A percentile compares a stretch with the other conserved stretches of the same genome.
These are phyloP conservation scores for Pichia ethanolica DNA, from an alignment of 805 yeast genomes.

Conservation along the genomic window DNA sequence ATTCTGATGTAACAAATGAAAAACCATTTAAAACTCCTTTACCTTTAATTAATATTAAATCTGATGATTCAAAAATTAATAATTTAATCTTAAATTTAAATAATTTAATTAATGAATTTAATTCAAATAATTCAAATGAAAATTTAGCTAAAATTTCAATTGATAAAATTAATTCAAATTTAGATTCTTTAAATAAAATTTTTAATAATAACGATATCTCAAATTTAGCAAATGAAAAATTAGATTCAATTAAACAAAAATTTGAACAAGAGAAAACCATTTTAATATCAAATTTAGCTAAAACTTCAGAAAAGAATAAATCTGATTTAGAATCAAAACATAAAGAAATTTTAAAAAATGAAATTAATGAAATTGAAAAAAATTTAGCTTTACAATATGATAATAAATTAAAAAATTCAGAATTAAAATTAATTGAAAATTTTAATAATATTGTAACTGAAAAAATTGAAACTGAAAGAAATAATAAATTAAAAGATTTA, in stretches of 20 bases:
- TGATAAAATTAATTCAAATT: constrained; percentile 16
- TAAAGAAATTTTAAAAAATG: constrained; percentile 48
- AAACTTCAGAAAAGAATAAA: constrained; percentile 53
- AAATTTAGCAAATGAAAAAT: constrained; percentile 2
- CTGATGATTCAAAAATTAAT: constrained; percentile 30
- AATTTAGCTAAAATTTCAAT: constrained; percentile 19
- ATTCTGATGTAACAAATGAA: constrained; percentile 5
- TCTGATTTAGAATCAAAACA: constrained; percentile 52
- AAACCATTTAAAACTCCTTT: constrained; percentile 7
- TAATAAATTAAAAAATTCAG: constrained; percentile 60
- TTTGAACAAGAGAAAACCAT: constrained; percentile 27
- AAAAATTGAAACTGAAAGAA: constrained; percentile 65
- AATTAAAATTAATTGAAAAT: constrained; percentile 61
- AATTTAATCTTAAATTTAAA: constrained; percentile 30
- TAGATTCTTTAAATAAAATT: constrained; percentile 19
- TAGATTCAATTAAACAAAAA: constrained; percentile 17
- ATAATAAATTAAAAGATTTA: constrained; percentile 68
- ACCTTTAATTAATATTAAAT: constrained; percentile 25
- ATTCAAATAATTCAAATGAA: constrained; percentile 15
- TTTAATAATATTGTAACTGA: constrained; percentile 51
- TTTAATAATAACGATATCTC: constrained; percentile 24
- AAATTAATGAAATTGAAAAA: constrained; percentile 59
- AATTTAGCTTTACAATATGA: constrained; percentile 64
- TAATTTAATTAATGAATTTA: constrained; percentile 26
- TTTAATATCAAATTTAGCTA: constrained; percentile 48